Evolutionary conservation across 441 rosid species (phyloP), one percentile per base, ranked within the genome.

Genomic region (Hura crepitans): DNA sequence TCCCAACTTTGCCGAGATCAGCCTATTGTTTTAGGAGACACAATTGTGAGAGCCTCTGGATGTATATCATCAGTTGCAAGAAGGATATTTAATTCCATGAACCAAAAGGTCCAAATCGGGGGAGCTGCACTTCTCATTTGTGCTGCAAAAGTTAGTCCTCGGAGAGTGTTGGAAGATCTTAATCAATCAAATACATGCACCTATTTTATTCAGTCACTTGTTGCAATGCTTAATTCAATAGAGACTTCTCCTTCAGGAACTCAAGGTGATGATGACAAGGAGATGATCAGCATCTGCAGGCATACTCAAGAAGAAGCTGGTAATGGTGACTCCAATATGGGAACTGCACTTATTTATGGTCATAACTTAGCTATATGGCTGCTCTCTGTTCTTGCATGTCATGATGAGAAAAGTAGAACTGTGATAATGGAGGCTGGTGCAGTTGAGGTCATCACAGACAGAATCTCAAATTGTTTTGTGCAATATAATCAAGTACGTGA

Each of bases 401-500:
- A 87, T 65, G 95, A 90, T 77, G 96, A 83, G 80, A 90, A 84
- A 80, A 86, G 90, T 76, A 91, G 83, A 87, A 83, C 71, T 64
- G 87, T 82, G 55, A 90, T 96, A 78, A 79, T 96, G 98, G 98
- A 93, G 77, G 87, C 98, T 64, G 99, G 93, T 74, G 98, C 95
- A 35, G 72, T 96, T 68, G 97, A 93, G 81, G 89, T 86, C 77
- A 85, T 96, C 43, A 90, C 96, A 0, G 92, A 90, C 78, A 86
- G 90, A 80, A 90, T 93, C 62, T 80, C 89, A 59, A 74, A 78
- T 72, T 83, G 87, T 75, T 84, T 78, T 75, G 78, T 86, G 68
- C 92, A 80, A 63, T 87, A 80, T 78, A 85, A 82, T 81, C 97
- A 96, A 96, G 99, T 96, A n/a, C 66, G 37, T 20, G 4, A 20